Base-by-base conservation (phyloP, 2,329 filamentous ascomycete genomes). In the Botrytis deweyae region DNA sequence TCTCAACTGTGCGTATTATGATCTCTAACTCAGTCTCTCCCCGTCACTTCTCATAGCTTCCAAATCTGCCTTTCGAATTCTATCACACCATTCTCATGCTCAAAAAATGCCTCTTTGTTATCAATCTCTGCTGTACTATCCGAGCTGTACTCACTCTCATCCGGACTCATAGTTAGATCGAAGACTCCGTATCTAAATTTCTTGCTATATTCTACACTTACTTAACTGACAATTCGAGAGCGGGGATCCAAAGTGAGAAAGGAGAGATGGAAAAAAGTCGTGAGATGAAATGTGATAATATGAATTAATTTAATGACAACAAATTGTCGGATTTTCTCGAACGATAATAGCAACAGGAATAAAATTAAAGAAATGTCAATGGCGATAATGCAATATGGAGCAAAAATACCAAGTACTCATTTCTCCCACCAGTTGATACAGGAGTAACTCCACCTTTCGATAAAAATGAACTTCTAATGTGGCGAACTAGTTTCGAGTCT, bases 381-480 rank as follows among this genome's bases (percentile, higher is more conserved):
- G 12, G 25, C 3, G 49, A n/a, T n/a, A 0, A 52, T 52, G 10
- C 10, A 3, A 14, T 52, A n/a, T 52, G 25, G 5, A 55, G 2
- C 3, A 16, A n/a, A 16, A n/a, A 55, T 1, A 14, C 12, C 12
- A 3, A 25, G n/a, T 8, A 16, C 25, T 16, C 12, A 16, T n/a
- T 14, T 16, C 12, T 14, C 12, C 0, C 4, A 55, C 12, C 12
- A 55, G 49, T 55, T 1, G 20, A 52, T n/a, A 3, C 1, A 16
- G 25, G 5, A n/a, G 9, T n/a, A 14, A 1, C 49, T n/a, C 12
- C 5, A 16, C 5, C 25, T 55, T 6, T n/a, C 7, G 0, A n/a
- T 16, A 7, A n/a, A 52, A 55, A 14, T n/a, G 25, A n/a, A n/a
- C 12, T n/a, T n/a, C 10, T n/a, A 14, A 55, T 55, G 4, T 8